Base-by-base conservation (phyloP, 2,329 filamentous ascomycete genomes). In the Akanthomyces dipterigenus region DNA sequence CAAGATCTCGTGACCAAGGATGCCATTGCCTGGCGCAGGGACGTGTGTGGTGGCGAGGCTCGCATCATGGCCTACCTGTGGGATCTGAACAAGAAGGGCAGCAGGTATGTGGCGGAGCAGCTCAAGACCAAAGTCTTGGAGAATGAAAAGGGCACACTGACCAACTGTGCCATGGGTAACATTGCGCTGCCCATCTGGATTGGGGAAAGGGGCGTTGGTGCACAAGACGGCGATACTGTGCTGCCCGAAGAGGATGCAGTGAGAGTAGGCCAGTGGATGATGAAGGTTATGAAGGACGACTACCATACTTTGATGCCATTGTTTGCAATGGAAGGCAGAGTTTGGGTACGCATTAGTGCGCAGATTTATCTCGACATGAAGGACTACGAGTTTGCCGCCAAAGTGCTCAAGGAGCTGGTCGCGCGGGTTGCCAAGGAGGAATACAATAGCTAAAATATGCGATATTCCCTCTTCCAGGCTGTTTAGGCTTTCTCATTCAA, bases 281-380 rank as follows among this genome's bases (percentile, higher is more conserved):
- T 80, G 55, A 71, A 74, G 49, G 77, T 69, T 3, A 69, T 90
- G 63, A 73, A 85, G 16, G 68, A 75, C 1, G 82, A 88, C n/a
- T 83, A 86, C 71, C 80, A 87, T 60, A 95, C 91, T 0, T 93
- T 91, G 68, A 74, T 95, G 56, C 80, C 87, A 1, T 70, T 89
- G 3, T 85, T 85, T 62, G 73, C 80, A 9, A 85, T 92, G 65
- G 79, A 75, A 0, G 82, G 81, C 0, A 79, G 79, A 58, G 82
- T 87, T 71, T 96, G 89, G 89, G 78, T 82, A 0, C 78, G 93
- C 54, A 69, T 96, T 53, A 92, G 89, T 70, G 90, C 84, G 16
- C 92, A 96, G 78, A 82, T 95, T 0, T 98, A 95, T 71, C 75
- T 97, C n/a, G 90, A 91, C 28, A 71, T 88, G 65, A 79, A 80